Conservation (phyloP, 169 alveolate species). For the Plasmodium reichenowi region DNA sequence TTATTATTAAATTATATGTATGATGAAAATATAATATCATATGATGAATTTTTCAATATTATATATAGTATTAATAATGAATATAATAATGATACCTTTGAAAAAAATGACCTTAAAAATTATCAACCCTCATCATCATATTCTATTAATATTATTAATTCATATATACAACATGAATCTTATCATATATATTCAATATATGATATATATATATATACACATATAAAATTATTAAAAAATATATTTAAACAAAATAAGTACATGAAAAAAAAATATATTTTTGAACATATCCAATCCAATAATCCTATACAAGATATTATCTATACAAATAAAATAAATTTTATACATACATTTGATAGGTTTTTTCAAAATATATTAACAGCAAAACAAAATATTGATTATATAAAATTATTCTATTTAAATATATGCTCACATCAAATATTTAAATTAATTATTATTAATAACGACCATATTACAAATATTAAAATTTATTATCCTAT, state of each 20-base stretch:
- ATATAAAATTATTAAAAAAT: constrained; percentile 44
- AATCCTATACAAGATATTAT: constrained; percentile 26
- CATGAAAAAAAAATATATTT: constrained; percentile 9
- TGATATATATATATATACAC: constrained; percentile 40
- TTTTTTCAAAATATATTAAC: constrained; percentile 34
- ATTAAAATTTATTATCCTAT: constrained; percentile 21
- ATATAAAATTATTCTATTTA: constrained; percentile 42
- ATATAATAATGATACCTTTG: neutral
- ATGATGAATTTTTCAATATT: constrained; percentile 32
- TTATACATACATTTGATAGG: constrained; percentile 15
- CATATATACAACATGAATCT: constrained; percentile 35
- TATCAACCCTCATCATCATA: neutral
- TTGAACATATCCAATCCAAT: constrained; percentile 32
- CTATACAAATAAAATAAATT: constrained; percentile 23
- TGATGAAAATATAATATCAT: constrained; percentile 48
- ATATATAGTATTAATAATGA: constrained; percentile 30
- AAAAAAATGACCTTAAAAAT: constrained; percentile 1
- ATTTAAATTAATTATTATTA: constrained; percentile 14
- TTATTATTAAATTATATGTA: constrained; percentile 54
- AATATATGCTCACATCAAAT: constrained; percentile 34
- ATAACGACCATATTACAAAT: constrained; percentile 6
- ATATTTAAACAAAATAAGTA: constrained; percentile 38
- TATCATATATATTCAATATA: constrained; percentile 11
- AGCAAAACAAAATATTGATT: constrained; percentile 19
- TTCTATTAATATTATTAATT: constrained; percentile 16